Base-by-base conservation (phyloP, 2,329 filamentous ascomycete genomes). In the Botrytis galanthina region DNA sequence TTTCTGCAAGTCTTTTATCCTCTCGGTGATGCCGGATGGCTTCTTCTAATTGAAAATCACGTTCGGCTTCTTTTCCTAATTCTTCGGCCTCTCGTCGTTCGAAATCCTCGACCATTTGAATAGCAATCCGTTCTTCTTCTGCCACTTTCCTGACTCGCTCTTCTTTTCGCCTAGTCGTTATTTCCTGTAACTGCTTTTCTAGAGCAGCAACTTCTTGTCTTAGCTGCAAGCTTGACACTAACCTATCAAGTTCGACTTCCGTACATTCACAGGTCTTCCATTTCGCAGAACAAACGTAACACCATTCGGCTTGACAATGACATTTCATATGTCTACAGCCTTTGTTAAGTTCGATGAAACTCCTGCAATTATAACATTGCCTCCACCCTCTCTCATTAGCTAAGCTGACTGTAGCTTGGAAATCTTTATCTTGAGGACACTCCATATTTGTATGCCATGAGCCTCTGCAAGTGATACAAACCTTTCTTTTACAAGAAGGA, bases 301-400 rank as follows among this genome's bases (percentile, higher is more conserved):
- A 97, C 82, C 97, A 97, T 78, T 96, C 86, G 14, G 91, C 91
- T 54, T 89, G 91, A 81, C 94, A 97, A 54, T 91, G 89, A 78
- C 93, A 97, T 7, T 90, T 95, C 90, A 97, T 97, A 81, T 96
- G 93, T 81, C 94, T 92, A 82, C 93, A 97, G 6, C 92, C 93
- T 77, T 91, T 89, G 75, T 88, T 88, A 74, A 95, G 88, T 83
- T 97, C 93, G 42, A 97, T 92, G 78, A 93, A 85, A 10, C 90
- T 87, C 67, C 86, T 84, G 81, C 93, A 97, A 69, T 85, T 86
- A 77, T 87, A 87, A 82, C 93, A 97, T 37, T 88, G 86, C 79
- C 90, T 89, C 93, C 93, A 96, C 3, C 93, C 93, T 76, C 91
- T 85, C 29, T 90, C 86, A 75, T 88, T 87, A 1, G 92, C 93